Evolutionary conservation across 1,284 basidiomycete species (phyloP).

Genomic region (Pseudozyma hubeiensis): DNA sequence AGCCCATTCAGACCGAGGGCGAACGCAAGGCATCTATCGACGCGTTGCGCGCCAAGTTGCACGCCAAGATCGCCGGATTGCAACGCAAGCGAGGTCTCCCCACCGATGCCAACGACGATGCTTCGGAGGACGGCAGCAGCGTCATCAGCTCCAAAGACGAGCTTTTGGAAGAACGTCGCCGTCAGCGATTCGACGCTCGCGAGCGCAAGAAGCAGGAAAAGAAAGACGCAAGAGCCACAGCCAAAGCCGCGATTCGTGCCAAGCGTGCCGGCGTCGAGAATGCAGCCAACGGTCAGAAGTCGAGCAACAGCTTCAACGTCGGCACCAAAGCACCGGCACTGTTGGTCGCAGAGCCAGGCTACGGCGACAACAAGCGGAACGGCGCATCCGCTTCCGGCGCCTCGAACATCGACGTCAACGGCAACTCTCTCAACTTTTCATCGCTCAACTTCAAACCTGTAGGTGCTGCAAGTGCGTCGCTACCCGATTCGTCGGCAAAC

Average conservation of each 20-base stretch:
- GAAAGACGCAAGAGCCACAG: slow-evolving; percentile 53
- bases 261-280: slow-evolving; percentile 31
- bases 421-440: slow-evolving; percentile 51
- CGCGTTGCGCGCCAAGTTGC: slow-evolving; percentile 58
- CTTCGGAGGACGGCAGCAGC: slow-evolving; percentile 41
- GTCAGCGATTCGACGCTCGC: slow-evolving; percentile 61
- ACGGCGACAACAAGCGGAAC: slow-evolving; percentile 41
- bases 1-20: slow-evolving; percentile 41
- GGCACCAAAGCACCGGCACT: slow-evolving; percentile 52
- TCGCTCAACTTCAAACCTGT: slow-evolving; percentile 49
- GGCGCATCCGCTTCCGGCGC: slow-evolving; percentile 15
- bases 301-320: slow-evolving; percentile 29
- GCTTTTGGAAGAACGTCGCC: slow-evolving; percentile 62
- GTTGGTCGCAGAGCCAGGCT: slow-evolving; percentile 47
- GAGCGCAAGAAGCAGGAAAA: slow-evolving; percentile 61
- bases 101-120: slow-evolving; percentile 24
- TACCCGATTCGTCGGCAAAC: slow-evolving; percentile 17
- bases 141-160: slow-evolving; percentile 60
- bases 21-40: slow-evolving; percentile 56
- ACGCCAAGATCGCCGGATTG: slow-evolving; percentile 59
- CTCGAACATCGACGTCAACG: slow-evolving; percentile 32
- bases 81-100: slow-evolving; percentile 53
- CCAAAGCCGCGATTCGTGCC: slow-evolving; percentile 31
- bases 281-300: slow-evolving; percentile 28
- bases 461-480: slow-evolving; percentile 31